A percentile compares a stretch with the other conserved stretches of the same genome.
phyloP scores from a whole-genome alignment of 2,329 filamentous ascomycete genomes.

The Pestalotiopsis sp. region DNA sequence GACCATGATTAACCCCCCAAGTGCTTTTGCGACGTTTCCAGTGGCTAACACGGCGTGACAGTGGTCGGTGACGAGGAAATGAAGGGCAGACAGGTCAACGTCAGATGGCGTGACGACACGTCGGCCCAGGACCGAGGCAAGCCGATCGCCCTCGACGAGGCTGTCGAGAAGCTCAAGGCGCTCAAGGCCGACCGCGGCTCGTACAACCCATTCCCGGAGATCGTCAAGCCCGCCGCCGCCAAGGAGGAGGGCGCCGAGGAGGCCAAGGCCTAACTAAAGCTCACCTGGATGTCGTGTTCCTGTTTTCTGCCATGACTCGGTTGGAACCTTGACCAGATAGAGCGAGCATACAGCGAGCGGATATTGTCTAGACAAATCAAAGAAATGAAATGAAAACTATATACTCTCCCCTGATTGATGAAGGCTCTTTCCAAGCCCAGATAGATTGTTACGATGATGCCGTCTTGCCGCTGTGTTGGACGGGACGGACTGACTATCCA shows the following conservation, averaged over 20 bases:
- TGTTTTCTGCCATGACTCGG: background rate
- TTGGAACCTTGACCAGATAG: background rate
- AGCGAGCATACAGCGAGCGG: background rate
- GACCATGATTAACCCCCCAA: conserved; percentile 31
- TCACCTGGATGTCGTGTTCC: background rate
- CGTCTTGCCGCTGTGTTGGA: too few relatives aligned
- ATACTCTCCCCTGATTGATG: background rate
- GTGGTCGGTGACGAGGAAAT: conserved; percentile 66
- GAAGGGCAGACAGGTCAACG: conserved; percentile 62
- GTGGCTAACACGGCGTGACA: conserved; percentile 25
- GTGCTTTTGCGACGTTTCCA: background rate
- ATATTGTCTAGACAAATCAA: background rate
- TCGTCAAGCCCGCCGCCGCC: conserved; percentile 20
- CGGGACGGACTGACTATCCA: too few relatives aligned
- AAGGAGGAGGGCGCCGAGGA: conserved; percentile 3
- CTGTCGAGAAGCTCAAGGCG: conserved; percentile 56
- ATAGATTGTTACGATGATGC: too few relatives aligned
- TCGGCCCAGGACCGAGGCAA: conserved; percentile 64
- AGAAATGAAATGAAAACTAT: background rate
- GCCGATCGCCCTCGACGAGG: conserved; percentile 58
- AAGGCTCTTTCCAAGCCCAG: background rate
- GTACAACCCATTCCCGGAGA: conserved; percentile 39
- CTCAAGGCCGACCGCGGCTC: conserved; percentile 49
- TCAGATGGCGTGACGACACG: conserved; percentile 66
- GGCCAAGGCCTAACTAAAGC: conserved; percentile 6